Conservation (phyloP, 306 rosid genomes). For the Fagus sylvatica region DNA sequence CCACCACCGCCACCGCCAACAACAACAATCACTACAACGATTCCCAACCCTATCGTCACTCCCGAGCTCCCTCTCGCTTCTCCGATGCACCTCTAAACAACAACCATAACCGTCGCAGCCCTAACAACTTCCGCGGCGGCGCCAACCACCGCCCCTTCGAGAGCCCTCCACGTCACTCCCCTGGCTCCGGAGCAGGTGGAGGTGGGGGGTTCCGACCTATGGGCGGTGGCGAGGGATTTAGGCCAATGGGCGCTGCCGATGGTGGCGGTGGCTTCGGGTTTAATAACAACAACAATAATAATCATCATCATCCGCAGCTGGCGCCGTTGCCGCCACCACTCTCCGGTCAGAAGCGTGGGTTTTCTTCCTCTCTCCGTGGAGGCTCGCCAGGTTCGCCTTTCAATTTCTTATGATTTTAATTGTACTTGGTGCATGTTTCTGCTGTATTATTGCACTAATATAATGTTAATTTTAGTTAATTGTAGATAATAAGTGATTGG, state of each 20-base stretch:
- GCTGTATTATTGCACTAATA: too few relatives aligned
- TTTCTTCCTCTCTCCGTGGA: constrained; percentile 56
- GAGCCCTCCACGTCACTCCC: constrained; percentile 60
- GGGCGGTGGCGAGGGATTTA: constrained; percentile 29
- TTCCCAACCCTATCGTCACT: constrained; percentile 46
- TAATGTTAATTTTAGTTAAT: background rate
- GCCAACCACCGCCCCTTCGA: constrained; percentile 51
- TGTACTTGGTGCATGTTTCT: too few relatives aligned
- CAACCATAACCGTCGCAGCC: constrained; percentile 48
- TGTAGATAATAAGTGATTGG: background rate
- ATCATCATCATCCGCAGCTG: too few relatives aligned
- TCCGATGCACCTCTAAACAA: constrained; percentile 60
- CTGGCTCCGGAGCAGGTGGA: constrained; percentile 45
- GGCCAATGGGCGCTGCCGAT: constrained; percentile 27
- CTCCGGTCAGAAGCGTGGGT: constrained; percentile 80
- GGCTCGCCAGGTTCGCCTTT: constrained; percentile 67
- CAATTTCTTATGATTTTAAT: background rate
- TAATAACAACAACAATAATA: background rate
- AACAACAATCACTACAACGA: constrained; percentile 8
- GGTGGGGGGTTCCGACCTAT: constrained; percentile 25
- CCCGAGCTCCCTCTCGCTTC: constrained; percentile 64
- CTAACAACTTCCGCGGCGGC: constrained; percentile 37
- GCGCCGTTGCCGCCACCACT: constrained; percentile 34
- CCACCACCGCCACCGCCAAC: constrained; percentile 14
- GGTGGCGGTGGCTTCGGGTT: constrained; percentile 57